A percentile compares a stretch with the other conserved stretches of the same genome.
Evolutionary conservation across 768 basidiomycete species (phyloP).

Genomic region (Psilocybe tampanensis): DNA sequence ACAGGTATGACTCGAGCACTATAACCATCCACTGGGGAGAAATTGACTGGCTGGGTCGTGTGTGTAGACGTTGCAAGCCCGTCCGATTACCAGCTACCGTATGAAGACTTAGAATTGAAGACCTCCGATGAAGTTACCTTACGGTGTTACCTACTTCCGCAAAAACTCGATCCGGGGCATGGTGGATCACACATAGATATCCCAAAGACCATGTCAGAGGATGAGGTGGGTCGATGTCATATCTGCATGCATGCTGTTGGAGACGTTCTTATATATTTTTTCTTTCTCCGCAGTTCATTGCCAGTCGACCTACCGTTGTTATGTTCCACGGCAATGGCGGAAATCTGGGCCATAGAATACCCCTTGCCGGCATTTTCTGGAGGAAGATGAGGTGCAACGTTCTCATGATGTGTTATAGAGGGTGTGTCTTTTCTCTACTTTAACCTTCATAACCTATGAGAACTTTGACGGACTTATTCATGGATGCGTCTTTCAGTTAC

Average conservation of each 20-base stretch:
- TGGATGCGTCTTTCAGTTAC: slow-evolving; percentile 55
- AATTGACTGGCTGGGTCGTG: not conserved
- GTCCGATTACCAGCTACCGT: slow-evolving; percentile 68
- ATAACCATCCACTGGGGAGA: not conserved
- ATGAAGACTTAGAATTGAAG: slow-evolving; percentile 71
- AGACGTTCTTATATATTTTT: too few relatives aligned
- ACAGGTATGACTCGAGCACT: slow-evolving; percentile 53
- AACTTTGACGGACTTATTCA: not conserved
- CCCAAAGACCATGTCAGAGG: slow-evolving; percentile 37
- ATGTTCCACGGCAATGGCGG: slow-evolving; percentile 95
- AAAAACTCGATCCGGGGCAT: slow-evolving; percentile 46
- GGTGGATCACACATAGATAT: slow-evolving; percentile 13
- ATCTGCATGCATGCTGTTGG: not conserved
- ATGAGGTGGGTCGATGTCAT: slow-evolving; percentile 46
- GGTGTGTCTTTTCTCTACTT: slow-evolving; percentile 49
- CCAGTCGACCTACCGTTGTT: slow-evolving; percentile 77
- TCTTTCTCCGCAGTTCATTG: slow-evolving; percentile 35
- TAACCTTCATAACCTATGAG: not conserved
- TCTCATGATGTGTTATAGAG: slow-evolving; percentile 91
- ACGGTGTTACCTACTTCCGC: slow-evolving; percentile 76
- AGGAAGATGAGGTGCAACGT: slow-evolving; percentile 89
- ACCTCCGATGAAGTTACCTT: slow-evolving; percentile 76
- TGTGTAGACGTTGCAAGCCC: slow-evolving; percentile 80
- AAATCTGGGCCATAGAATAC: slow-evolving; percentile 88
- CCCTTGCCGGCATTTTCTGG: slow-evolving; percentile 82